Base-by-base conservation (phyloP, 2,329 filamentous ascomycete species). In the Cytospora leucostoma region DNA sequence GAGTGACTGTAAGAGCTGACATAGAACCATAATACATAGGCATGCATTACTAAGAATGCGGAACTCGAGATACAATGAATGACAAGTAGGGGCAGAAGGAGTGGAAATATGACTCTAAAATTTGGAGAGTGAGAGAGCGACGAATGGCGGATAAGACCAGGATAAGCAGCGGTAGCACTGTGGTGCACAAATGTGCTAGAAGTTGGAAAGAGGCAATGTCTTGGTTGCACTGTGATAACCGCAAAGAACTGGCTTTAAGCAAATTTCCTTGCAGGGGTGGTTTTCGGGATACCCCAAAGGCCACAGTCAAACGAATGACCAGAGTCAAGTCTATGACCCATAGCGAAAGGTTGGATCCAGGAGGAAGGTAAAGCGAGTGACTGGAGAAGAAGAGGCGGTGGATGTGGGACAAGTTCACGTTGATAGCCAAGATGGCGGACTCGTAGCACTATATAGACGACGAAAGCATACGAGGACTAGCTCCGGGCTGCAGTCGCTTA, bases 301-400 rank as follows among this genome's bases (percentile, higher is more conserved):
- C 19, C 21, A 12, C 11, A 27, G 13, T n/a, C 51, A 47, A 61
- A 21, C 7, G 59, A 61, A 6, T 19, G 59, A 55, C 40, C 35
- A 4, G 12, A 40, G 51, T 61, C 55, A 21, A 15, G 17, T 3
- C 3, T 32, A 35, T 21, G n/a, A n/a, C 19, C 38, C 51, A 61
- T 56, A 37, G 33, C 49, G 33, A 55, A 35, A 35, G 51, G 13
- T 40, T 3, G 12, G 38, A n/a, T 15, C 8, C 17, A 13, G 38
- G 12, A 21, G 8, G 50, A 37, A 15, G 21, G 32, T 3, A 37
- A 27, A 61, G 47, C 3, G 58, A 61, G 40, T 12, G 59, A 50
- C 51, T 49, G n/a, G n/a, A 55, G n/a, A 61, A 33, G 49, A 51
- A 50, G 33, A 37, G 51, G 44, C n/a, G 59, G 37, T 54, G 51